Evolutionary conservation across 208 protist species (phyloP).

Genomic region (Leishmania major): DNA sequence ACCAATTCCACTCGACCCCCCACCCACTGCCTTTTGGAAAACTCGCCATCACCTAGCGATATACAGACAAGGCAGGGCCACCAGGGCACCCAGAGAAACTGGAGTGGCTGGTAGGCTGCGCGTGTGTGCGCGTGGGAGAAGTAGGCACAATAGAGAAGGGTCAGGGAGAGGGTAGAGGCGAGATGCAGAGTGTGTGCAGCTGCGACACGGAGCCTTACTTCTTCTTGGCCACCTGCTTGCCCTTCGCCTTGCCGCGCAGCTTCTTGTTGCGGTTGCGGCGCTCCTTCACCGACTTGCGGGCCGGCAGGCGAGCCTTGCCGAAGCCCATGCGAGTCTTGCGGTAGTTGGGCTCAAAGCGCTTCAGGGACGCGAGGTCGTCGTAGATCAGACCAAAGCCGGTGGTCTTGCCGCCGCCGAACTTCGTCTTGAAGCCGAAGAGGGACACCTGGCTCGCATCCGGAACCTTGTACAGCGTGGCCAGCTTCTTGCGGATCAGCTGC

Average conservation of each 20-base stretch:
- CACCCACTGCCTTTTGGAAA: background rate
- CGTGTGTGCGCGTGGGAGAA: background rate
- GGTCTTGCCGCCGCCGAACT: conserved; percentile 99
- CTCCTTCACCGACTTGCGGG: conserved; percentile 99
- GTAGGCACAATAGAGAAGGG: background rate
- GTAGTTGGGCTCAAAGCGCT: conserved; percentile 98
- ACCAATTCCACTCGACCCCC: background rate
- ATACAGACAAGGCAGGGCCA: background rate
- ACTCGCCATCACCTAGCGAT: background rate
- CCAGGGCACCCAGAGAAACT: background rate
- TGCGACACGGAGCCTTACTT: conserved; percentile 68
- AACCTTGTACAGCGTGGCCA: conserved; percentile 98
- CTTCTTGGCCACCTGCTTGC: conserved; percentile 91
- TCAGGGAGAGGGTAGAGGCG: background rate
- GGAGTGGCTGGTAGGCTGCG: background rate
- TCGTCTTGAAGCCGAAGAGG: conserved; percentile 98
- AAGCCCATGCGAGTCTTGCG: conserved; percentile 95
- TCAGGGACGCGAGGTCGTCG: conserved; percentile 94
- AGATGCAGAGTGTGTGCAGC: background rate
- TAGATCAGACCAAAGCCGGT: conserved; percentile 99
- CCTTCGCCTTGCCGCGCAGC: conserved; percentile 97
- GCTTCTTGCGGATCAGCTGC: conserved; percentile 93
- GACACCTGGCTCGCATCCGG: conserved; percentile 95
- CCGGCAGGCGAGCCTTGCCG: conserved; percentile 83
- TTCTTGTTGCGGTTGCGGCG: conserved; percentile 99